Percentiles rank a stretch among this genome's conserved stretches.
Conservation (phyloP, 2,329 filamentous ascomycete species). For the Fusarium sp. region DNA sequence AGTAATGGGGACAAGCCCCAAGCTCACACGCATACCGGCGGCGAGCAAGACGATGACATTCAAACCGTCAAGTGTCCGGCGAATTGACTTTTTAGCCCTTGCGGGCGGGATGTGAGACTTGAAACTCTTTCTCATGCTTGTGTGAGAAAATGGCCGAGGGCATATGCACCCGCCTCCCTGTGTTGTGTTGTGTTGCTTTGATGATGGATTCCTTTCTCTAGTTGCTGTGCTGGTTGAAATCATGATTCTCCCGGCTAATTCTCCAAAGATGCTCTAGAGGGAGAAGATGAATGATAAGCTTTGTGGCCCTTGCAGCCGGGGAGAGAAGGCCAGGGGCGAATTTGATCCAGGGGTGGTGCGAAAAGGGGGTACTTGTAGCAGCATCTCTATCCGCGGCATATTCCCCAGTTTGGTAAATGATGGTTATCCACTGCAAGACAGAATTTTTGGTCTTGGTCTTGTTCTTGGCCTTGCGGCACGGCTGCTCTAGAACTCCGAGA, state of each 20-base stretch:
- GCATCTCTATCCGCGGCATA: slow-evolving; percentile 35
- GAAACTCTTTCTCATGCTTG: background rate
- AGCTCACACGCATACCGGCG: slow-evolving; percentile 5
- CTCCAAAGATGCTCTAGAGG: slow-evolving; percentile 4
- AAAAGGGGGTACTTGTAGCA: slow-evolving; percentile 11
- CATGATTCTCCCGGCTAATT: background rate
- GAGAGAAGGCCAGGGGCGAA: slow-evolving; percentile 13
- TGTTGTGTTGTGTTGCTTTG: slow-evolving; percentile 2
- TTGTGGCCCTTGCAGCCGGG: slow-evolving; percentile 13
- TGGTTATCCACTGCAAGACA: slow-evolving; percentile 13
- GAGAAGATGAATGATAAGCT: slow-evolving; percentile 23
- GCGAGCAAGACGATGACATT: slow-evolving; percentile 3
- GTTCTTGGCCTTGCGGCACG: background rate
- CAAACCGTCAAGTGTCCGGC: slow-evolving; percentile 1
- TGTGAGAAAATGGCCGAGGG: background rate
- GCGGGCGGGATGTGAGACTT: slow-evolving; percentile 2
- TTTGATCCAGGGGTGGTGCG: slow-evolving; percentile 25
- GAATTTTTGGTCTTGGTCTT: slow-evolving; percentile 2
- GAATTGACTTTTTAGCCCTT: background rate
- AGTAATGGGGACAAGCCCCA: slow-evolving; percentile 24
- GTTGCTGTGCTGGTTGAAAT: slow-evolving; percentile 5
- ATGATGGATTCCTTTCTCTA: slow-evolving; percentile 4
- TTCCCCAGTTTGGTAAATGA: slow-evolving; percentile 17
- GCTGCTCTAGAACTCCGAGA: background rate
- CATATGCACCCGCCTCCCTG: background rate